A percentile compares a stretch with the other conserved stretches of the same genome.
phyloP scores from a whole-genome alignment of 345 rosid species.

The Eucalyptus cloeziana region DNA sequence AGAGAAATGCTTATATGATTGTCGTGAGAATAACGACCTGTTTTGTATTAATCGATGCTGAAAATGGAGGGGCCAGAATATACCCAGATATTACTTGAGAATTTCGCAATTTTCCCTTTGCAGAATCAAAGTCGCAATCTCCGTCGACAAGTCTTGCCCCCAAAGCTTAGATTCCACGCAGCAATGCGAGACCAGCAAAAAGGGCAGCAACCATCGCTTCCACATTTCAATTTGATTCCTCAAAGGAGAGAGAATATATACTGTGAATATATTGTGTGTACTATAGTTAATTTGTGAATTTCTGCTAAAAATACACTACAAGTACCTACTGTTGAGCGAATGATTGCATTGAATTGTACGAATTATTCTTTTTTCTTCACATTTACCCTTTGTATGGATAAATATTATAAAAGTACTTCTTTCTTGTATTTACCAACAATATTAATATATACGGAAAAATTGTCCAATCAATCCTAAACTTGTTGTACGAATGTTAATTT shows the following conservation, averaged over 20 bases:
- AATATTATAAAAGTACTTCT: too few species aligned
- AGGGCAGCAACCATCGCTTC: not conserved
- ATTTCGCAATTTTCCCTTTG: not conserved
- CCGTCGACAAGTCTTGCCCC: not conserved
- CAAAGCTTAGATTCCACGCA: not conserved
- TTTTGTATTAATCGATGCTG: not conserved
- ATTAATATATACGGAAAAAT: too few species aligned
- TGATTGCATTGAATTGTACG: not conserved
- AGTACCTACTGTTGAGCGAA: not conserved
- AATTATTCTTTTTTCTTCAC: too few species aligned
- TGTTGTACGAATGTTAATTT: not conserved
- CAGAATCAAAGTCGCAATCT: not conserved
- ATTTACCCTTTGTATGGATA: not conserved
- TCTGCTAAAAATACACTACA: too few species aligned
- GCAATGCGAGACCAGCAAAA: not conserved
- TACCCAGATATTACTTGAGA: not conserved
- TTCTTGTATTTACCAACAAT: not conserved
- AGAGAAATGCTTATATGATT: too few species aligned
- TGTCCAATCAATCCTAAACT: not conserved
- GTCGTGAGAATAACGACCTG: too few species aligned
- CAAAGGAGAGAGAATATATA: too few species aligned
- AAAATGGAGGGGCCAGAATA: not conserved
- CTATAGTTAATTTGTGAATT: too few species aligned
- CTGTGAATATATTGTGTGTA: too few species aligned
- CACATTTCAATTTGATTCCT: not conserved